phyloP scores from a whole-genome alignment of 106 monocot species.

The Dendrobium catenatum region DNA sequence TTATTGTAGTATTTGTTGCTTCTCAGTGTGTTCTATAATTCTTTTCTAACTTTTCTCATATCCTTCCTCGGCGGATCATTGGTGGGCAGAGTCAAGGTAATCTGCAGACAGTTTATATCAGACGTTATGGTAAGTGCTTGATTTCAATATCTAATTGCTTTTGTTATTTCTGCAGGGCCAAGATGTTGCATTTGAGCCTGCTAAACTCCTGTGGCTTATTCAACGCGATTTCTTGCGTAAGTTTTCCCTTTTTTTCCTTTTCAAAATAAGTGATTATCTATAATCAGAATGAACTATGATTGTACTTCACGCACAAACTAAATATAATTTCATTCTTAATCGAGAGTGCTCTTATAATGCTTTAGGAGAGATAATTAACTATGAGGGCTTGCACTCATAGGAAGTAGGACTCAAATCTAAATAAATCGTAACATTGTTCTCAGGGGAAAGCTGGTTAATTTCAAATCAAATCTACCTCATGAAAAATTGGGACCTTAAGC shows the following conservation, averaged over 20 bases:
- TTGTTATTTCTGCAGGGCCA: conserved; percentile 60
- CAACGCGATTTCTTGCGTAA: conserved; percentile 99
- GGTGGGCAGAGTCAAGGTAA: conserved; percentile 81
- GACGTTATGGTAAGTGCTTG: neutral
- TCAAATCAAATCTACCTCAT: too few species aligned
- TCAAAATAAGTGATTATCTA: neutral
- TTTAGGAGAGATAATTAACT: too few species aligned
- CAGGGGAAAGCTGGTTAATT: too few species aligned
- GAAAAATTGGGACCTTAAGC: too few species aligned
- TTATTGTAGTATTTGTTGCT: conserved; percentile 4
- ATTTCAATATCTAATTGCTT: neutral
- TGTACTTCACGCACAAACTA: too few species aligned
- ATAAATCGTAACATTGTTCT: too few species aligned
- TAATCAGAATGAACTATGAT: neutral
- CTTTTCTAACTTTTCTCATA: conserved; percentile 23
- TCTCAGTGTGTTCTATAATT: conserved; percentile 6
- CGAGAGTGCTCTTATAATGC: too few species aligned
- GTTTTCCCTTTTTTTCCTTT: conserved; percentile 13
- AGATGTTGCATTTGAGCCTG: conserved; percentile 96
- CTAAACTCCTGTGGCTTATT: conserved; percentile 98
- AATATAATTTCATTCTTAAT: too few species aligned
- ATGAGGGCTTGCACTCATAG: too few species aligned
- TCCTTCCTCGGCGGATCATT: conserved; percentile 11
- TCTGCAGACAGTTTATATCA: neutral
- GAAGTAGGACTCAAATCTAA: too few species aligned